Evolutionary conservation across 768 basidiomycete species (phyloP).

Genomic region (Neoboletus magnificus): DNA sequence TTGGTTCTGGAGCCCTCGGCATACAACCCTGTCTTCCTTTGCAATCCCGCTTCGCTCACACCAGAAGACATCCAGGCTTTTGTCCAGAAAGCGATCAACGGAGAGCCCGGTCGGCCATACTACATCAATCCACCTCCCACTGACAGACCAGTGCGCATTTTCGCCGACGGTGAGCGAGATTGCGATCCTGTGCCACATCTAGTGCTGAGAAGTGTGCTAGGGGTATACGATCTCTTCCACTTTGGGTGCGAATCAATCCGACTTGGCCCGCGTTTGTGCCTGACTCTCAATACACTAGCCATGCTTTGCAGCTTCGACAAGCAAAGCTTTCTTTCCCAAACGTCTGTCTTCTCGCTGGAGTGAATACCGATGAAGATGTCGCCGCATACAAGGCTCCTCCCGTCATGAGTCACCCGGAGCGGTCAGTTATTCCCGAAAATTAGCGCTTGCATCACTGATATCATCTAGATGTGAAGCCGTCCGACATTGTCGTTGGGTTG

Average conservation of each 20-base stretch:
- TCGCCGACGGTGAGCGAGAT: conserved; percentile 77
- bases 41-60: conserved; percentile 66
- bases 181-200: neutral
- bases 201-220: conserved; percentile 36
- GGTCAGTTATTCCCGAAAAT: conserved; percentile 40
- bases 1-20: conserved; percentile 41
- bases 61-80: conserved; percentile 78
- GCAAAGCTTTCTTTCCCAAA: conserved; percentile 91
- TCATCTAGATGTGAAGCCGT: conserved; percentile 73
- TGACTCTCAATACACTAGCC: conserved; percentile 45
- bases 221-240: conserved; percentile 97
- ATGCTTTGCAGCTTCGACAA: conserved; percentile 93
- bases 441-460: neutral
- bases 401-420: conserved; percentile 86
- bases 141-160: conserved; percentile 81
- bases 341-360: conserved; percentile 91
- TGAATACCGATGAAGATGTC: conserved; percentile 86
- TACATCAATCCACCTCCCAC: conserved; percentile 82
- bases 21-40: conserved; percentile 36
- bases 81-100: conserved; percentile 72
- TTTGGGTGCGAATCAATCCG: conserved; percentile 62
- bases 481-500: conserved; percentile 97
- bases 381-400: conserved; percentile 72
- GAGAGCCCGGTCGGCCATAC: conserved; percentile 63
- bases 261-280: neutral